These are phyloP conservation scores for Astrothelium macrocarpum DNA, from an alignment of 495 filamentous ascomycete genomes.

Conservation along the genomic window DNA sequence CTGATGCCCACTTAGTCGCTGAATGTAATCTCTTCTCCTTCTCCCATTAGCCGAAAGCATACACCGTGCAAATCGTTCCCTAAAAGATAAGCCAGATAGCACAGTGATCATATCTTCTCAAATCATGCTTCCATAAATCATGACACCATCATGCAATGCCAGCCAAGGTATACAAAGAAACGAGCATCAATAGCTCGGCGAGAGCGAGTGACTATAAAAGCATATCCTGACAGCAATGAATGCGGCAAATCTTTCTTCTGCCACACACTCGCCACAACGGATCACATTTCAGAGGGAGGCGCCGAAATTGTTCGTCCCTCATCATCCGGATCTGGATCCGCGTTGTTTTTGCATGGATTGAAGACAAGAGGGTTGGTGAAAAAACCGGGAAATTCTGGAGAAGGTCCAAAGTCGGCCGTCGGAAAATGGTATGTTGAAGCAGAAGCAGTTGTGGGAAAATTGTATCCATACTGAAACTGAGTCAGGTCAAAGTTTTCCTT, in stretches of 20 bases:
- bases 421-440: not conserved
- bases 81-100: not conserved
- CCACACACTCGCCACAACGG: not conserved
- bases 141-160: not conserved
- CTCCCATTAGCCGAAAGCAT: not conserved
- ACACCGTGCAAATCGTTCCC: not conserved
- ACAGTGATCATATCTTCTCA: not conserved
- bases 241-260: not conserved
- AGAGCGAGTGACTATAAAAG: not conserved
- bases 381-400: constrained; percentile 6
- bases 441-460: constrained; percentile 1
- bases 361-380: constrained; percentile 8
- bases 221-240: constrained; percentile 3
- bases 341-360: not conserved
- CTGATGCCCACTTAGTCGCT: not conserved
- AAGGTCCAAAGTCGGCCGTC: not conserved
- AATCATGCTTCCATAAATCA: not conserved
- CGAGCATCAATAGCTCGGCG: not conserved
- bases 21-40: not conserved
- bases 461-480: constrained; percentile 1
- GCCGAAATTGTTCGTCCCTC: constrained; percentile 8
- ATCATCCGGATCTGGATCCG: not conserved
- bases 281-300: constrained; percentile 5
- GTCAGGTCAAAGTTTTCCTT: not conserved
- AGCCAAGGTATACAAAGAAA: constrained; percentile 8